These are phyloP conservation scores for Azolla pinnata DNA, from an alignment of 75 land plant genomes.

Conservation along the genomic window DNA sequence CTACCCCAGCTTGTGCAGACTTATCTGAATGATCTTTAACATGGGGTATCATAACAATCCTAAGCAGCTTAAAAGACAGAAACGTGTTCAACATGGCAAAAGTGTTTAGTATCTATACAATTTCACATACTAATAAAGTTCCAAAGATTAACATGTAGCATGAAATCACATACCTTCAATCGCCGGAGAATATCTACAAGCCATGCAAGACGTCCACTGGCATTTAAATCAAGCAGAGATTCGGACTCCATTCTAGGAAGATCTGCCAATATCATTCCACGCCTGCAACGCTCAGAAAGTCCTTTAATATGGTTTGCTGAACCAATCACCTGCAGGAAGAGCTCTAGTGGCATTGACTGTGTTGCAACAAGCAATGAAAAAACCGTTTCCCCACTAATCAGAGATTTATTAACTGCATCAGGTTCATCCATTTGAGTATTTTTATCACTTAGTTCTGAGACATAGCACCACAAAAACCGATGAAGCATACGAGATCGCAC, in stretches of 20 bases:
- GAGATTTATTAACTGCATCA: constrained; percentile 10
- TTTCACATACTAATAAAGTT: too few species aligned
- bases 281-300: constrained; percentile 47
- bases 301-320: constrained; percentile 44
- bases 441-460: neutral
- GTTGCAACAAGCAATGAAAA: constrained; percentile 55
- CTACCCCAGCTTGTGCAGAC: constrained; percentile 36
- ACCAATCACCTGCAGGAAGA: constrained; percentile 84
- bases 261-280: constrained; percentile 56
- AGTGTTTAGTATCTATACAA: neutral
- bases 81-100: neutral
- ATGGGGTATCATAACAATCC: constrained; percentile 23
- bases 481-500: constrained; percentile 81
- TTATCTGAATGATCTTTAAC: constrained; percentile 9
- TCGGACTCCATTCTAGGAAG: constrained; percentile 45
- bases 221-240: constrained; percentile 46
- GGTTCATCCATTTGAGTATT: constrained; percentile 34
- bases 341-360: constrained; percentile 77
- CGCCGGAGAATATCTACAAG: constrained; percentile 62
- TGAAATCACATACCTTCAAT: constrained; percentile 52
- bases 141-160: neutral
- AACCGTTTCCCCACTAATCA: constrained; percentile 20
- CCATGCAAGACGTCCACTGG: constrained; percentile 65
- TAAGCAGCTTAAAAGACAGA: constrained; percentile 37
- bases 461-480: constrained; percentile 60